Evolutionary conservation across 495 filamentous ascomycete genomes (phyloP).

Genomic region (Aspergillus carlsbadensis): DNA sequence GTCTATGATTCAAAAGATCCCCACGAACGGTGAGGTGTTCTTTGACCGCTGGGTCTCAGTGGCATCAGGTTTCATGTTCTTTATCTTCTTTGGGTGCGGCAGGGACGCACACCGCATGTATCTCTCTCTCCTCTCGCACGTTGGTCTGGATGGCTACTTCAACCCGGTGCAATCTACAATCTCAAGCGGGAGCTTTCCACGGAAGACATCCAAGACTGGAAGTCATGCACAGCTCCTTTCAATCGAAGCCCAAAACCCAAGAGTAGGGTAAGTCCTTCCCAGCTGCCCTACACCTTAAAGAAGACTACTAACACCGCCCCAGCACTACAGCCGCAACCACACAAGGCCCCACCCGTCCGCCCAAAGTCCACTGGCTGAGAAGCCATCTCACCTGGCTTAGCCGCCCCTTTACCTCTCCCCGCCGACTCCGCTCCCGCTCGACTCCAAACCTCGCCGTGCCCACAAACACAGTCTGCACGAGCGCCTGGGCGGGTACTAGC

Average conservation of each 20-base stretch:
- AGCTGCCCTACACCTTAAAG: not conserved
- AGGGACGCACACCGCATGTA: conserved; percentile 76
- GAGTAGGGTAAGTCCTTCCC: conserved; percentile 16
- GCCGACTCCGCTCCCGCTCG: conserved; percentile 9
- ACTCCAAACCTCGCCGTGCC: conserved; percentile 24
- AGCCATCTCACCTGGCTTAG: conserved; percentile 15
- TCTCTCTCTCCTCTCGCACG: conserved; percentile 37
- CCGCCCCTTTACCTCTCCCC: conserved; percentile 4
- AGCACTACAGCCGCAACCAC: not conserved
- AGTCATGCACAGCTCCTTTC: conserved; percentile 31
- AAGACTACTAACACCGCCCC: conserved; percentile 2
- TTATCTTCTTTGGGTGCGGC: conserved; percentile 80
- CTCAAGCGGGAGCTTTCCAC: conserved; percentile 14
- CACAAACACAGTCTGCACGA: conserved; percentile 32
- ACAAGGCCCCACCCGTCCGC: not conserved
- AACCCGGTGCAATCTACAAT: conserved; percentile 7
- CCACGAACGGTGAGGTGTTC: conserved; percentile 51
- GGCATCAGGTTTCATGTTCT: conserved; percentile 57
- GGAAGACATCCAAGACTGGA: conserved; percentile 16
- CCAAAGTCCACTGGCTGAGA: conserved; percentile 19
- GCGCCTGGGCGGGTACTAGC: conserved; percentile 37
- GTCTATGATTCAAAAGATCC: conserved; percentile 60
- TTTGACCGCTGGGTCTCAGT: conserved; percentile 70
- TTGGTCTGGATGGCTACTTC: conserved; percentile 32
- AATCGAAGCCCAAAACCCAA: conserved; percentile 16